Base-by-base conservation (phyloP, 345 rosid genomes). In the Reutealis trisperma region DNA sequence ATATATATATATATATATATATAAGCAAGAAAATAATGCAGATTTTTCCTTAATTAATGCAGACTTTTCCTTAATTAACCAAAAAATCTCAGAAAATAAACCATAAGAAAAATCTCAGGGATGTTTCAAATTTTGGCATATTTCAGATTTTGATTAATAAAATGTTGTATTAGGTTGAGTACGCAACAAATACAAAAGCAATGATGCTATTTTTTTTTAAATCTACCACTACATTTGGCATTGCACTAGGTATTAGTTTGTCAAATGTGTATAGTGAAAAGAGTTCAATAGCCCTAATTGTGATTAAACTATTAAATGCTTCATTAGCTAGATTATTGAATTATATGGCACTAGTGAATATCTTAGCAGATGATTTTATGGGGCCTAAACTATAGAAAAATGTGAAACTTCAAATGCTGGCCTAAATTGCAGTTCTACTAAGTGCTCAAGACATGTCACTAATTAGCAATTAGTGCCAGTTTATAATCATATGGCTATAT, bases 281-380 rank as follows among this genome's bases (percentile, higher is more conserved):
- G 22, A 89, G 93, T 60, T 95, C 93, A 0, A 83, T 72, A 1
- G 87, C 94, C 4, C 81, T 93, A 76, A 77, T 90, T 59, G 85
- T 88, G 6, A 92, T 84, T 15, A 97, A 97, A 44, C 63, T 92
- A 42, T 86, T 93, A 41, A 88, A 92, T 69, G 95, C 92, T 10
- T 89, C 90, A 9, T 92, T 94, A 0, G 90, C 97, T 0, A 93
- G 98, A 27, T 81, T 93, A 63, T 81, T 92, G 54, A 87, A 86
- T 62, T 93, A 90, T 86, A 93, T 90, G 97, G 97, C 97, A 1
- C 75, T 92, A 62, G 98, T 93, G 1, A 94, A 92, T 77, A 93
- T 93, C 73, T 75, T 93, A 2, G 82, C 92, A 0, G 83, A 90
- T n/a, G n/a, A n/a, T n/a, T n/a, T n/a, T n/a, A n/a, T n/a, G n/a